Base-by-base conservation (phyloP, 176 grass and related monocot genomes). In the Zea luxurians region DNA sequence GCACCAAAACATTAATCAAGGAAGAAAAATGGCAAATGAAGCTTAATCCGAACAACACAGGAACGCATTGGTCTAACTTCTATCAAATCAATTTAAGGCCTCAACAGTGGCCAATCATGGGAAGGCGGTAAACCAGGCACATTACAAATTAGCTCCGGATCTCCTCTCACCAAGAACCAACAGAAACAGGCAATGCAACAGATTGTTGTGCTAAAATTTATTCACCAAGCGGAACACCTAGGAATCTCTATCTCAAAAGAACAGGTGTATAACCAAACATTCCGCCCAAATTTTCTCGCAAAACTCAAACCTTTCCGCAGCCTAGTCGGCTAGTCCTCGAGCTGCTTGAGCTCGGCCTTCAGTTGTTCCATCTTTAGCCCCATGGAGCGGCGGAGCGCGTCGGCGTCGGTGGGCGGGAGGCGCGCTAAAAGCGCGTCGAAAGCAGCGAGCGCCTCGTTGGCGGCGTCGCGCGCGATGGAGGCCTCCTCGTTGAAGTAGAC, bases 291-390 rank as follows among this genome's bases (percentile, higher is more conserved):
- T 84, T 73, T 73, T n/a, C 46, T 37, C 61, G 61, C 5, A 20
- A 82, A 53, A 86, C 48, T 57, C 12, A 62, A 83, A 69, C 17
- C 52, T 83, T 17, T 37, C 12, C 4, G 9, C 37, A 2, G 64
- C 40, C 75, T 90, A 90, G 61, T 94, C 95, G 64, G 34, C 75
- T 90, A 90, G 61, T 94, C 95, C 72, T 97, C 91, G 58, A 97
- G 83, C 70, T 92, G 91, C 74, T 85, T 90, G 87, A 98, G 87
- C 78, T 98, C 95, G 60, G 95, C 95, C 80, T 97, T 97, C 34
- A 97, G 87, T 82, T 97, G 95, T 84, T 98, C 95, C 68, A 94
- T 98, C 90, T 98, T 98, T 61, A 98, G 95, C 50, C 95, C 91
- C 95, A 98, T 98, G 57, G 95, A 94, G 5, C 89, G 82, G 80